These are phyloP conservation scores for Monosporascus ibericus DNA, from an alignment of 2,329 filamentous ascomycete genomes.

Conservation along the genomic window DNA sequence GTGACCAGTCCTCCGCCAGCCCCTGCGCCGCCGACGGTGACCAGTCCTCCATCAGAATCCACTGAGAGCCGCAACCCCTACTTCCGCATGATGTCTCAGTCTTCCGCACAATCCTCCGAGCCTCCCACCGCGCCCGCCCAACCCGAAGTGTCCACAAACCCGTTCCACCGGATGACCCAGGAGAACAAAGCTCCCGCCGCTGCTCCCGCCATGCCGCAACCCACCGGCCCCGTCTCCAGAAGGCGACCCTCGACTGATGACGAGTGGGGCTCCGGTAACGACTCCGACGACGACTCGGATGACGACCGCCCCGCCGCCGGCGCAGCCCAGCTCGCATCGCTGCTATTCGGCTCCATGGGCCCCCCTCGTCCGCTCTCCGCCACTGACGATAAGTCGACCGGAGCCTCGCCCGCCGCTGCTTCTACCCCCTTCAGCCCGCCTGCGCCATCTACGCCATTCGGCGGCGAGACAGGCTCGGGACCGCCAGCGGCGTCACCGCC, in stretches of 20 bases:
- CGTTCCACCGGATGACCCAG: conserved; percentile 82
- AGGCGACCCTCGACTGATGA: conserved; percentile 51
- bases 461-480: conserved; percentile 25
- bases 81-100: conserved; percentile 79
- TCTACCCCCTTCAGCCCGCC: conserved; percentile 28
- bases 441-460: conserved; percentile 20
- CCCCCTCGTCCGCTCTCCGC: conserved; percentile 84
- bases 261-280: conserved; percentile 81
- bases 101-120: conserved; percentile 33
- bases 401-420: conserved; percentile 32
- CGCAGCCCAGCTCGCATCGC: conserved; percentile 87
- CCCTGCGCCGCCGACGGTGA: conserved; percentile 43
- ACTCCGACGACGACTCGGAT: conserved; percentile 69
- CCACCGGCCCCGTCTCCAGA: conserved; percentile 46
- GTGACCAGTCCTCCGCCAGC: conserved; percentile 36
- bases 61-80: conserved; percentile 91
- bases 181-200: conserved; percentile 45
- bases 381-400: conserved; percentile 60
- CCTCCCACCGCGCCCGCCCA: conserved; percentile 40
- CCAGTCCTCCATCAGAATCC: conserved; percentile 49
- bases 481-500: conserved; percentile 25
- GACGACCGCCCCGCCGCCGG: conserved; percentile 74
- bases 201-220: conserved; percentile 33
- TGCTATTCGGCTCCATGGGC: conserved; percentile 94
- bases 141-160: conserved; percentile 75